A percentile compares a stretch with the other conserved stretches of the same genome.
Conservation (phyloP, 805 yeast species). For the Yarrowia divulgata region DNA sequence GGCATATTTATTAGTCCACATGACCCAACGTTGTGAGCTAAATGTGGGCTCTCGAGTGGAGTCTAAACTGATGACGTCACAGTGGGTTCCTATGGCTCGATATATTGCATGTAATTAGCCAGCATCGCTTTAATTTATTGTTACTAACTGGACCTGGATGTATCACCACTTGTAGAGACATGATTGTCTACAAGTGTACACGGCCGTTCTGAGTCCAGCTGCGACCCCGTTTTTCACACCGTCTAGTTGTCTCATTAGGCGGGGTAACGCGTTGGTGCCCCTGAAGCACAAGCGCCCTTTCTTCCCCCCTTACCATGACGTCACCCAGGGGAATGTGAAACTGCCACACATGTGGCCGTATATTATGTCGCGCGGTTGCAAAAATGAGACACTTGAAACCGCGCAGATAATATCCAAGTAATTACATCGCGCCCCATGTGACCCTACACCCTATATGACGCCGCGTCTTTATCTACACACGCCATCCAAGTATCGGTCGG, state of each 20-base stretch:
- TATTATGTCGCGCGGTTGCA: neutral
- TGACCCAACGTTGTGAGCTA: constrained; percentile 24
- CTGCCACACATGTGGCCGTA: neutral
- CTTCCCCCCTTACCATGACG: neutral
- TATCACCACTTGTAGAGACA: too few species aligned
- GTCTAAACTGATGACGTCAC: constrained; percentile 12
- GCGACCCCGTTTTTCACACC: too few species aligned
- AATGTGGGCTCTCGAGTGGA: neutral
- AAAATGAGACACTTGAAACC: neutral
- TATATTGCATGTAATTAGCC: too few species aligned
- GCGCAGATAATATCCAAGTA: neutral
- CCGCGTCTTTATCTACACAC: neutral
- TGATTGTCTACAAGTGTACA: too few species aligned
- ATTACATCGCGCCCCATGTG: neutral
- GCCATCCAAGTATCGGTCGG: neutral
- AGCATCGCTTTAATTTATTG: neutral
- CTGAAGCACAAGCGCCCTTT: neutral
- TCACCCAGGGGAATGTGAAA: neutral
- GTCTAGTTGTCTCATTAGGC: neutral
- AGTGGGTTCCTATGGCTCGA: neutral
- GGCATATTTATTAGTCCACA: neutral
- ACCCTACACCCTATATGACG: neutral
- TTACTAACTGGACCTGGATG: too few species aligned
- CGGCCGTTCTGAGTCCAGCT: too few species aligned
- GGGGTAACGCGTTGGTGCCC: neutral